Evolutionary conservation across 1,139 yeast genomes (phyloP), one percentile per base, ranked within the genome.

Genomic region (Keqinozyma sinolaborantium): DNA sequence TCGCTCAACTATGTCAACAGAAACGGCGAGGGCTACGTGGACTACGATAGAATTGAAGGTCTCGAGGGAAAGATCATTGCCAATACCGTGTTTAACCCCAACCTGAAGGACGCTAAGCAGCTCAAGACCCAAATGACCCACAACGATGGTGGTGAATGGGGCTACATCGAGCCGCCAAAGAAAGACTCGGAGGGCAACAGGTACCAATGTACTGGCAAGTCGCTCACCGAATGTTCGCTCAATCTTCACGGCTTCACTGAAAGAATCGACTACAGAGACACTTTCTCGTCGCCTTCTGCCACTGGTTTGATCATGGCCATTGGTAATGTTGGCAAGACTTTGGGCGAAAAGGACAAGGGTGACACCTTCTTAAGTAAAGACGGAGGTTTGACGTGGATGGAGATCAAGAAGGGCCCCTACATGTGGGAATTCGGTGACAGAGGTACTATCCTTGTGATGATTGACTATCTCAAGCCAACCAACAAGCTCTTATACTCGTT

Each of bases 341-440:
- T 92, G 36, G 59, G 61, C 3, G 55, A 59, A 11, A 52, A 61
- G 25, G 70, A 71, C 7, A 73, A 78, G 21, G 71, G 82, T 1
- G 65, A 84, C 3, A 85, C 96, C 0, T 92, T 77, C 45, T 59
- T 92, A 40, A 80, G 95, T 10, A 64, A 70, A 4, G 97, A 94
- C 59, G 98, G 95, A 3, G 99, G 99, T 28, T 59, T 79, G 3
- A 73, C 90, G 2, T 92, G 98, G 98, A 76, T 58, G 34, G 95
- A 87, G 56, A 63, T 88, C 16, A 70, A 61, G 32, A 75, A 82
- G 40, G 95, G 95, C 1, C 73, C 77, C 0, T 73, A 74, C 48
- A 83, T 83, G 77, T 94, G 97, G 97, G 97, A 90, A 55, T 92
- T 70, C 56, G 98, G 97, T 38, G 98, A 94, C 53, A 83, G 88